Conservation (phyloP, 805 yeast species). For the Lachancea sp. region DNA sequence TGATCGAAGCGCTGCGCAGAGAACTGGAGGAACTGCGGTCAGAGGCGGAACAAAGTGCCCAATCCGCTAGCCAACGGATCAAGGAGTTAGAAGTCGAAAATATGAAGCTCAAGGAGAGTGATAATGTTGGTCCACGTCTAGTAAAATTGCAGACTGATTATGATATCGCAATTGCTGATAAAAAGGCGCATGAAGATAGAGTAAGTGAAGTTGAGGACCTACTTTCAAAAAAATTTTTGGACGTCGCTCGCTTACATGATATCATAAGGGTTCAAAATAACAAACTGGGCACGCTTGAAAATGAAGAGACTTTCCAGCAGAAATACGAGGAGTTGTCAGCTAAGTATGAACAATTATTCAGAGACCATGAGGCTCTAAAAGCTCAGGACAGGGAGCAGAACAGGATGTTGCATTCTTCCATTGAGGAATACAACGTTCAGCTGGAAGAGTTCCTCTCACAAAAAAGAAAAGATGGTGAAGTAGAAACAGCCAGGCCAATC, state of each 20-base stretch:
- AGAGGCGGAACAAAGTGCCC: slow-evolving; percentile 47
- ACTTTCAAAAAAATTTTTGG: slow-evolving; percentile 46
- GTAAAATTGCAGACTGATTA: slow-evolving; percentile 14
- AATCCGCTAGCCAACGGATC: slow-evolving; percentile 51
- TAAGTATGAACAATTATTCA: slow-evolving; percentile 39
- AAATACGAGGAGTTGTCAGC: slow-evolving; percentile 44
- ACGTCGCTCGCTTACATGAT: slow-evolving; percentile 46
- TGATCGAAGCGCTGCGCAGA: slow-evolving; percentile 30
- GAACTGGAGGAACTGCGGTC: slow-evolving; percentile 36
- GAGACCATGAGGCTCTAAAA: slow-evolving; percentile 40
- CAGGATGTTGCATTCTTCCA: slow-evolving; percentile 29
- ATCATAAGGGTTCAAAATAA: slow-evolving; percentile 49
- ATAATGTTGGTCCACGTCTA: slow-evolving; percentile 20
- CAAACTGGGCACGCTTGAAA: slow-evolving; percentile 40
- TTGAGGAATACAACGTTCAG: slow-evolving; percentile 25
- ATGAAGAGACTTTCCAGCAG: slow-evolving; percentile 40
- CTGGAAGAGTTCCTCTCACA: slow-evolving; percentile 26
- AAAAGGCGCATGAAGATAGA: slow-evolving; percentile 37
- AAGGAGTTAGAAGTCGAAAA: slow-evolving; percentile 40
- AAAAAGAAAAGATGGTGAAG: slow-evolving; percentile 19
- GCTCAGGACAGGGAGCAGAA: slow-evolving; percentile 33
- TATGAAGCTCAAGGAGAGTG: slow-evolving; percentile 24
- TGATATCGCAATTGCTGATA: slow-evolving; percentile 40
- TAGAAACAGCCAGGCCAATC: slow-evolving; percentile 3
- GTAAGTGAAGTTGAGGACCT: slow-evolving; percentile 45